phyloP scores from a whole-genome alignment of 2,329 filamentous ascomycete genomes.

The Microsporum audouinii region DNA sequence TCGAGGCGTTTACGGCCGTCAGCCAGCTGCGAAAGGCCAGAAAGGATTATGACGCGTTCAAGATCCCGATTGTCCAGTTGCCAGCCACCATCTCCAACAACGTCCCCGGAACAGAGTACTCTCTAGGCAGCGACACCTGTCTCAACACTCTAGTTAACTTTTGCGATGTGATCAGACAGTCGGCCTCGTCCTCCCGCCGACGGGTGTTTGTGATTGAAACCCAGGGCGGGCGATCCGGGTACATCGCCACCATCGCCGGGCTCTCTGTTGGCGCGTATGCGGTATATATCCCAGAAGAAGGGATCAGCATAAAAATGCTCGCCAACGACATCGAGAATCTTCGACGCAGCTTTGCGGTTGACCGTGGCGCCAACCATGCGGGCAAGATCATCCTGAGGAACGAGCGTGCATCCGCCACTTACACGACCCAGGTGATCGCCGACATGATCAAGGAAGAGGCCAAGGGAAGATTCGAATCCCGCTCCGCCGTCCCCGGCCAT shows the following conservation, averaged over 20 bases:
- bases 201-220: slow-evolving; percentile 97
- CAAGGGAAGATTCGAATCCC: slow-evolving; percentile 80
- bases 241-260: slow-evolving; percentile 81
- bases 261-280: slow-evolving; percentile 84
- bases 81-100: slow-evolving; percentile 99
- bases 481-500: slow-evolving; percentile 83
- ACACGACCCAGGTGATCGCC: slow-evolving; percentile 84
- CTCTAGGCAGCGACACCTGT: slow-evolving; percentile 89
- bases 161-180: slow-evolving; percentile 96
- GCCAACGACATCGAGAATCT: slow-evolving; percentile 81
- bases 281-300: slow-evolving; percentile 95
- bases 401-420: slow-evolving; percentile 82
- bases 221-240: slow-evolving; percentile 87
- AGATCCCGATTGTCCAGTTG: slow-evolving; percentile 81
- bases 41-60: slow-evolving; percentile 67
- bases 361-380: slow-evolving; percentile 77
- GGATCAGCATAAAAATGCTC: slow-evolving; percentile 86
- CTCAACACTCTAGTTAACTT: slow-evolving; percentile 90
- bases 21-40: slow-evolving; percentile 76
- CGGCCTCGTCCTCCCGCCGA: slow-evolving; percentile 81
- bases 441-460: slow-evolving; percentile 93
- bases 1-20: slow-evolving; percentile 89
- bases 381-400: slow-evolving; percentile 95
- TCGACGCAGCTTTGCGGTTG: slow-evolving; percentile 70
- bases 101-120: slow-evolving; percentile 94